A percentile compares a stretch with the other conserved stretches of the same genome.
These are phyloP conservation scores for Craterostigma plantagineum DNA, from an alignment of 257 asterid genomes.

Conservation along the genomic window DNA sequence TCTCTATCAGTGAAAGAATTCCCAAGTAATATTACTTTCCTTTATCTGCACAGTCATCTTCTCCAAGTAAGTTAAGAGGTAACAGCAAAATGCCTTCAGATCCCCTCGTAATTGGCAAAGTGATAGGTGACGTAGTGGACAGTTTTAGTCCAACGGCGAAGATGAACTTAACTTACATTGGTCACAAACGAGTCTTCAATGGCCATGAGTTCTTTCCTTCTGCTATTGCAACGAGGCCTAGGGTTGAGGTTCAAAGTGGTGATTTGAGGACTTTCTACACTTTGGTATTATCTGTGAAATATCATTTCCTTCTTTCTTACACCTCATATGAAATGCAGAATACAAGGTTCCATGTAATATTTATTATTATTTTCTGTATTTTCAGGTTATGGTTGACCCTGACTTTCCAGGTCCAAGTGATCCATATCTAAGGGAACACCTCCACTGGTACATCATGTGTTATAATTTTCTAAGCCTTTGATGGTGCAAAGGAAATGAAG, in stretches of 20 bases:
- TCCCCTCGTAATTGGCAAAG: conserved; percentile 59
- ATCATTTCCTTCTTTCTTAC: background rate
- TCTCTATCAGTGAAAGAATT: no score
- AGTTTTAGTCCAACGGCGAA: conserved; percentile 26
- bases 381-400: conserved; percentile 71
- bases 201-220: conserved; percentile 70
- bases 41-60: no score
- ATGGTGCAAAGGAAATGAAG: background rate
- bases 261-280: conserved; percentile 68
- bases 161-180: conserved; percentile 24
- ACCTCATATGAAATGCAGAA: background rate
- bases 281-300: conserved; percentile 15
- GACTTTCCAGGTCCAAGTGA: conserved; percentile 93
- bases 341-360: background rate
- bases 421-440: conserved; percentile 69
- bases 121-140: conserved; percentile 67
- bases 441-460: conserved; percentile 49
- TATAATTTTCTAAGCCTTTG: background rate
- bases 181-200: conserved; percentile 39
- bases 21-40: no score
- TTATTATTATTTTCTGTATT: background rate
- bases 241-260: conserved; percentile 37
- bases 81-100: conserved; percentile 13
- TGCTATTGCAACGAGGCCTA: conserved; percentile 29
- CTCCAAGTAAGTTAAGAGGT: no score